Evolutionary conservation across 108 stramenopile species (phyloP).

Genomic region (Nitzschia inconspicua): DNA sequence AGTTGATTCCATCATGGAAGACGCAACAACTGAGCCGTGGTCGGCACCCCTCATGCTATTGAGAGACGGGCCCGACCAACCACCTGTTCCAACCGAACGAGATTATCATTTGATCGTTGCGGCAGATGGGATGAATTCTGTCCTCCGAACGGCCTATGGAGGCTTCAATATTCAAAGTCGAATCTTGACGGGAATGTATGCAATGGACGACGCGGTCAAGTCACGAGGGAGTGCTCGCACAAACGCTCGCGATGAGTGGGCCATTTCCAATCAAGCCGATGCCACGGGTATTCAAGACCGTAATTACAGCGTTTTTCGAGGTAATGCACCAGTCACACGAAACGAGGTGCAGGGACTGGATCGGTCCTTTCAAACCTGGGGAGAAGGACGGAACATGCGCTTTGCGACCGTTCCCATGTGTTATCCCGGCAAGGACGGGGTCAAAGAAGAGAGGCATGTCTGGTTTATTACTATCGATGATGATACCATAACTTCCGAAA

Average conservation of each 20-base stretch:
- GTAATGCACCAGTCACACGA: constrained; percentile 58
- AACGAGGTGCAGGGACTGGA: constrained; percentile 42
- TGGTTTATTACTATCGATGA: constrained; percentile 89
- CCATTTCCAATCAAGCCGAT: constrained; percentile 44
- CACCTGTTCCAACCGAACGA: constrained; percentile 18
- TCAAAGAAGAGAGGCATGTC: constrained; percentile 46
- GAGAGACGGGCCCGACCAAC: constrained; percentile 8
- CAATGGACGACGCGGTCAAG: constrained; percentile 7
- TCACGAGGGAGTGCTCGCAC: constrained; percentile 1
- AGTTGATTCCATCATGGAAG: constrained; percentile 49
- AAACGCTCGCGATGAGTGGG: constrained; percentile 32
- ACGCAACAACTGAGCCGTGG: constrained; percentile 43
- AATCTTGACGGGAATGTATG: constrained; percentile 17
- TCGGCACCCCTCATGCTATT: constrained; percentile 38
- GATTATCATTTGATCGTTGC: constrained; percentile 82
- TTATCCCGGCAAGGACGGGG: constrained; percentile 11
- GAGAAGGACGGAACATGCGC: constrained; percentile 64
- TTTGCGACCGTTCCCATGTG: constrained; percentile 84
- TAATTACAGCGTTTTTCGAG: constrained; percentile 79
- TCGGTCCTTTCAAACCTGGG: constrained; percentile 85
- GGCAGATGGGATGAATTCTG: constrained; percentile 77
- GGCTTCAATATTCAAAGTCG: constrained; percentile 32
- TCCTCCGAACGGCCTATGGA: constrained; percentile 64
- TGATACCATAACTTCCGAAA: constrained; percentile 31
- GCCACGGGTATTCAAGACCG: constrained; percentile 69